A percentile compares a stretch with the other conserved stretches of the same genome.
Conservation (phyloP, 169 alveolate genomes). For the Plasmodium gallinaceum region DNA sequence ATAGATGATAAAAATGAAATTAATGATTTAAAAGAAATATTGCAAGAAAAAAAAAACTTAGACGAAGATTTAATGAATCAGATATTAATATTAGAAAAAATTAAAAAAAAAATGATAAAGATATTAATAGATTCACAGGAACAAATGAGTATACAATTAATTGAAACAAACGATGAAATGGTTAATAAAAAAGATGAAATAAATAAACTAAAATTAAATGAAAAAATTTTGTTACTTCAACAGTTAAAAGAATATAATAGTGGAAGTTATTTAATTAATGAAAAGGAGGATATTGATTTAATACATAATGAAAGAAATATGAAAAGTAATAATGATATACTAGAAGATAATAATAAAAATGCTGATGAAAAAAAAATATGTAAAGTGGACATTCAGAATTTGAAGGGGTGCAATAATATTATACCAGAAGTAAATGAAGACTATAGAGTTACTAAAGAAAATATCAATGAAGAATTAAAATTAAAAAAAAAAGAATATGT, state of each 20-base stretch:
- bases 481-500: neutral
- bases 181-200: neutral
- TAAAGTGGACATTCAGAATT: neutral
- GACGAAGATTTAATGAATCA: slow-evolving; percentile 19
- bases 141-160: neutral
- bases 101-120: slow-evolving; percentile 3
- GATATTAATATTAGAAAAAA: slow-evolving; percentile 20
- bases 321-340: neutral
- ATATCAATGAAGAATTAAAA: neutral
- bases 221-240: slow-evolving; percentile 8
- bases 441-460: neutral
- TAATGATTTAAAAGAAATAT: slow-evolving; percentile 12
- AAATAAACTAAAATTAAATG: slow-evolving; percentile 5
- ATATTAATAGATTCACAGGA: slow-evolving; percentile 7
- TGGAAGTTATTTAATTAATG: neutral
- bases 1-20: neutral
- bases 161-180: neutral
- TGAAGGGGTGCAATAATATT: neutral
- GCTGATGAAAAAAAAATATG: neutral
- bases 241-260: slow-evolving; percentile 30
- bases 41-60: slow-evolving; percentile 4
- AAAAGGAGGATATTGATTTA: neutral
- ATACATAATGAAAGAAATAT: neutral
- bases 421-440: neutral
- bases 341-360: neutral